Evolutionary conservation across 1,284 basidiomycete genomes (phyloP), one percentile per base, ranked within the genome.

Genomic region (Austropuccinia psidii): DNA sequence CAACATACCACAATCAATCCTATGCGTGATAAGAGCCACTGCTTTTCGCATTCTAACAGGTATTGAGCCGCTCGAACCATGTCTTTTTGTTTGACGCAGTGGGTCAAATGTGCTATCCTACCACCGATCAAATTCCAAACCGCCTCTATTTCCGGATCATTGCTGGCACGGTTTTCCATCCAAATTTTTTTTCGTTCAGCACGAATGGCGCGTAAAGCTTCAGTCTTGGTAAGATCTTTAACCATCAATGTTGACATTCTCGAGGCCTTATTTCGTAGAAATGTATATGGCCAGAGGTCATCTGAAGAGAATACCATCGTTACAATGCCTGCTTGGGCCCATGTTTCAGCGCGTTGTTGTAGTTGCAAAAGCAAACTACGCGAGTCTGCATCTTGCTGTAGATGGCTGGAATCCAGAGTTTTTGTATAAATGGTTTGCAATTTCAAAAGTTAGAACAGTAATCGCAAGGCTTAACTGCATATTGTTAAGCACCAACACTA

Each of bases 261-360:
- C 19, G 70, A 64, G 1, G 60, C 70, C 15, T 64, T 64, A 27
- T 65, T 73, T 21, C 61, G 60, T 39, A 73, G 17, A 27, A 19
- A 35, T 0, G 49, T 35, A 29, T 73, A 73, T 31, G 70, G 70
- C 70, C 70, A 73, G 52, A 64, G 70, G 50, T 73, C 70, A 43
- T 73, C 70, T n/a, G 70, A 73, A 47, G 47, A 62, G 45, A 73
- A 73, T 17, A 73, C 57, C 27, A 73, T 54, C 39, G 70, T 73
- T 31, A 57, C 37, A n/a, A 73, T 73, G 7, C 70, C 70, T 29
- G 70, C 70, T 45, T 73, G 70, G 0, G 70, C 45, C 70, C 70
- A 73, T 19, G 58, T 50, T 54, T 73, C 70, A 39, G 70, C 70
- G 31, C 70, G 45, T 49, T 73, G 70, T 27, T 73, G 70, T 1